Evolutionary conservation across 73 alveolate genomes (phyloP).

Genomic region (Paramecium sonneborni): DNA sequence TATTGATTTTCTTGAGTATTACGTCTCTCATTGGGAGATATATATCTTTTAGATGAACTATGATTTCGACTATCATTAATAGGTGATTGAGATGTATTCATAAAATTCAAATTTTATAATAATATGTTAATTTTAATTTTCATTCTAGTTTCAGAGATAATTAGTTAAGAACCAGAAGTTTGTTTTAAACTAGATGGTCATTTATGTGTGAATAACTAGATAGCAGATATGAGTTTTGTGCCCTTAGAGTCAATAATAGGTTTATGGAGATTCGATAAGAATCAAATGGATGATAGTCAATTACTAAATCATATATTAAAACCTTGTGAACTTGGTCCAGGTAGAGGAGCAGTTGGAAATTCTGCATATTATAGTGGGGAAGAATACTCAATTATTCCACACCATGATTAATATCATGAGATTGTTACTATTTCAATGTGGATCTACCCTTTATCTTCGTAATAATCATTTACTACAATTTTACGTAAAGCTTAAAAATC

Average conservation of each 20-base stretch:
- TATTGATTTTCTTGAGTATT: not conserved
- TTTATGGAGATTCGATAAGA: constrained; percentile 51
- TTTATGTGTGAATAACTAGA: constrained; percentile 6
- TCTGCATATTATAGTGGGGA: constrained; percentile 54
- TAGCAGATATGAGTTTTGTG: not conserved
- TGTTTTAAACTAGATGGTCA: constrained; percentile 43
- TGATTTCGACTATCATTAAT: not conserved
- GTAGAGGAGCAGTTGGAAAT: constrained; percentile 52
- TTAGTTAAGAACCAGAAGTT: not conserved
- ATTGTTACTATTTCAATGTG: constrained; percentile 17
- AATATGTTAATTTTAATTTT: not conserved
- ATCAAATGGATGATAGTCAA: not conserved
- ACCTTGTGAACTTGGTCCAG: constrained; percentile 33
- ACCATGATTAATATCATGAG: not conserved
- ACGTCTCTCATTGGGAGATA: not conserved
- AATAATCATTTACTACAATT: not conserved
- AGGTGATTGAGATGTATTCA: constrained; percentile 29
- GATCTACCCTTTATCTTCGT: constrained; percentile 20
- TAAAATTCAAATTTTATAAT: not conserved
- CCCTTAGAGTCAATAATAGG: not conserved
- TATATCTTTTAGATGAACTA: constrained; percentile 12
- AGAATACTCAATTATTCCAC: not conserved
- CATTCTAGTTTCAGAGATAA: not conserved
- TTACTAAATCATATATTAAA: not conserved
- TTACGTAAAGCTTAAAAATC: constrained; percentile 26